Base-by-base conservation (phyloP, 2,329 filamentous ascomycete species). In the Plectosphaerella sp. region DNA sequence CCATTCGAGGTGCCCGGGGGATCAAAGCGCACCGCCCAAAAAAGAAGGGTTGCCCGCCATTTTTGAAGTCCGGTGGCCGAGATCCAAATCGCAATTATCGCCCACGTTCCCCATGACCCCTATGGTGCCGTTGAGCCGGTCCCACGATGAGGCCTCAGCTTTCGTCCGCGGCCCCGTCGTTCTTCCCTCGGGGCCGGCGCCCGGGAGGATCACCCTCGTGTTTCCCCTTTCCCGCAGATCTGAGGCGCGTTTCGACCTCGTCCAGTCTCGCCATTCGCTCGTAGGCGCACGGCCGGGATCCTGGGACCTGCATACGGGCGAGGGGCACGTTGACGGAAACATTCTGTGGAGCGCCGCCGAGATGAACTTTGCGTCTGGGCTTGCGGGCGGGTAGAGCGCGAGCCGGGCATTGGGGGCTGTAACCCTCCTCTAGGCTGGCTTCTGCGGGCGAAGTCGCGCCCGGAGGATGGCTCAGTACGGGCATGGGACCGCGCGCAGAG, bases 171-270 rank as follows among this genome's bases (percentile, higher is more conserved):
- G 35, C n/a, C 45, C 45, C 45, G 45, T 16, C 24, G 24, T 22
- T 28, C 45, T 5, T 20, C 45, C 22, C 11, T 33, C 28, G 28
- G 28, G 28, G 4, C 28, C 28, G 28, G 28, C 28, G 28, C 28
- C 28, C 28, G 28, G 28, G 47, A 41, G 22, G 47, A 48, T 48
- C 33, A 39, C 46, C 47, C 37, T 48, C 47, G 47, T 50, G 48
- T 50, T 50, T 50, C 48, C 48, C 36, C 33, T 50, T 20, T 37
- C 25, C 39, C 18, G 35, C 35, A 45, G 48, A 50, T 37, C 39
- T 50, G 41, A 50, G 20, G 48, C 48, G 33, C 48, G 48, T 50
- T 50, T 50, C 48, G 39, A 45, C 12, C 14, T 42, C 48, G 33
- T 45, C 48, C 39, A 20, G 33, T 45, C 24, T 45, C 16, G 37